Evolutionary conservation across 495 filamentous ascomycete species (phyloP).

Genomic region (Xylaria nigripes): DNA sequence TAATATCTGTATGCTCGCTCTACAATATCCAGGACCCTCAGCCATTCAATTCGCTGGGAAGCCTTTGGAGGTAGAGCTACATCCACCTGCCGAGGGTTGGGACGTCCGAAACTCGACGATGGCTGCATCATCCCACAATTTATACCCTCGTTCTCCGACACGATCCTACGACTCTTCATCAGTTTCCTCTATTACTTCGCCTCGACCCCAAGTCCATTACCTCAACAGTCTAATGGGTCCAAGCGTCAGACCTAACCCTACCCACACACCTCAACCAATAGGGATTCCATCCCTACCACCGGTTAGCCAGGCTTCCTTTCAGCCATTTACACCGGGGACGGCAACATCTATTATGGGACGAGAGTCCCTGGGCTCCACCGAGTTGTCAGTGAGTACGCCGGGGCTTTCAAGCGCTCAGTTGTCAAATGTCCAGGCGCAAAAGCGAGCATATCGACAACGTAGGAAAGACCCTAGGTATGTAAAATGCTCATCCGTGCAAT

Average conservation of each 20-base stretch:
- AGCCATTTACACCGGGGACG: slow-evolving; percentile 41
- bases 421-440: slow-evolving; percentile 55
- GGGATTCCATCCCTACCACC: slow-evolving; percentile 36
- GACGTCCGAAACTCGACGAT: slow-evolving; percentile 33
- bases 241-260: slow-evolving; percentile 28
- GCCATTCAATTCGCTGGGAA: slow-evolving; percentile 8
- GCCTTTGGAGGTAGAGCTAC: slow-evolving; percentile 6
- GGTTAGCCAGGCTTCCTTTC: slow-evolving; percentile 31
- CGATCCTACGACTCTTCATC: slow-evolving; percentile 49
- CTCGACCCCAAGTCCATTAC: slow-evolving; percentile 38
- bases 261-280: slow-evolving; percentile 35
- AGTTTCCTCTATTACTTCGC: slow-evolving; percentile 48
- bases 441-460: slow-evolving; percentile 87
- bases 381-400: slow-evolving; percentile 44
- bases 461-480: slow-evolving; percentile 69
- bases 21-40: slow-evolving; percentile 6
- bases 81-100: slow-evolving; percentile 6
- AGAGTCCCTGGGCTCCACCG: slow-evolving; percentile 45
- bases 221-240: slow-evolving; percentile 40
- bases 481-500: background rate
- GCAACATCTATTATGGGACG: slow-evolving; percentile 43
- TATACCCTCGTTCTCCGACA: slow-evolving; percentile 46
- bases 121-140: slow-evolving; percentile 46
- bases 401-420: slow-evolving; percentile 37
- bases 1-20: slow-evolving; percentile 13